Evolutionary conservation across 2,329 filamentous ascomycete species (phyloP), one percentile per base, ranked within the genome.

Genomic region (Colletotrichum cordylinicola): DNA sequence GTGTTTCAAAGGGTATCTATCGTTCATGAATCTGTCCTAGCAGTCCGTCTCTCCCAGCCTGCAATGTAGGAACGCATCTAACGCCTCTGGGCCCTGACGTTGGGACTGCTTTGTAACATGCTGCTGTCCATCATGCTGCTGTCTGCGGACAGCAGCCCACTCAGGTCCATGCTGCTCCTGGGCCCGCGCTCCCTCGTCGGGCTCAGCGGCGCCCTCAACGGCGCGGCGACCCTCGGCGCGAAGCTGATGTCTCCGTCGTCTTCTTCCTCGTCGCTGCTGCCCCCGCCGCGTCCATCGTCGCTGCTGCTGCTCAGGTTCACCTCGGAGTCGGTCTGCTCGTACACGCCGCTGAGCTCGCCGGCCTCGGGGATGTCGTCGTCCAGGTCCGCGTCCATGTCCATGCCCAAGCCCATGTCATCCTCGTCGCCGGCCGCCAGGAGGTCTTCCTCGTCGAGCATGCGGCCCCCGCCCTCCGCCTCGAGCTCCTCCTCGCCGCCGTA

Each of bases 291-390:
- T 48, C 43, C n/a, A 16, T 13, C 43, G 74, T 78, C 82, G 29
- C 86, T 84, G 65, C 86, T 86, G 76, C 86, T 86, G 77, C 88
- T 90, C 80, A 88, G 79, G 67, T 93, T 92, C 10, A 88, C 93
- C 78, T 95, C 94, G 3, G 93, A 94, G 84, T 95, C 94, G 10
- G 94, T 95, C 82, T 95, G 94, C 86, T 96, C 94, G 85, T 95
- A 95, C 79, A 91, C 90, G 31, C 88, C 91, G 80, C 86, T 87
- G 31, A 75, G 60, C 69, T 72, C 75, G 80, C 91, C 90, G 12
- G 89, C 92, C 75, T 94, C 92, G 24, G 93, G 93, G 43, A 95
- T 90, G 75, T 94, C 93, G 65, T 92, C 93, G 82, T 95, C 94
- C 55, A 95, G 87, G 81, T 95, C 90, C n/a, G 89, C 91, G 67